A percentile compares a stretch with the other conserved stretches of the same genome.
Evolutionary conservation across 306 rosid species (phyloP).

Genomic region (Quercus gilva): DNA sequence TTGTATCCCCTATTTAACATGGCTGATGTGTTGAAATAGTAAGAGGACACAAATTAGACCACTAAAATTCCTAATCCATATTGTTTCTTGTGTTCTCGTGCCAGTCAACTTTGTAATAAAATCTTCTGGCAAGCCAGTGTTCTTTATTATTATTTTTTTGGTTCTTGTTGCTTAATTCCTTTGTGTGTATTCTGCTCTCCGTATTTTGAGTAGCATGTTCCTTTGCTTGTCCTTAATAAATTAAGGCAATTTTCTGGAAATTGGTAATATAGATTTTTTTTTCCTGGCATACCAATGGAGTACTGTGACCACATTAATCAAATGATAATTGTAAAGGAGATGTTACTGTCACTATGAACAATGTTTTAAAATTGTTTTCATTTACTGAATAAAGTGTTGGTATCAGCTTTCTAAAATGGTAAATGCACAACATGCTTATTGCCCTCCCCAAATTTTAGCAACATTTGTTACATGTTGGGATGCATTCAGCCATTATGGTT

Average conservation of each 20-base stretch:
- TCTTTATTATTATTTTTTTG: neutral
- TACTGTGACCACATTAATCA: neutral
- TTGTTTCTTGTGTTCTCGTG: neutral
- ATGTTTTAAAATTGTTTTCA: neutral
- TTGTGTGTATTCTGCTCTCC: neutral
- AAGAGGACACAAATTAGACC: neutral
- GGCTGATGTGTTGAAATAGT: neutral
- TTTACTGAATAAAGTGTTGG: neutral
- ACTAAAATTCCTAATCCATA: constrained; percentile 14
- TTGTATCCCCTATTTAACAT: neutral
- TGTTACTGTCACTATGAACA: neutral
- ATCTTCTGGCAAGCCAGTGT: constrained; percentile 4
- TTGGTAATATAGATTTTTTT: neutral
- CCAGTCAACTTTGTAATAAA: neutral
- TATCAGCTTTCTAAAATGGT: no score
- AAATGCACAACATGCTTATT: no score
- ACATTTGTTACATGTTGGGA: neutral
- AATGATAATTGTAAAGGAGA: neutral
- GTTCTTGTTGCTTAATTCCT: constrained; percentile 1
- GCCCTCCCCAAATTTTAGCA: neutral
- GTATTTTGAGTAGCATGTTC: neutral
- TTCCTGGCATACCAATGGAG: neutral
- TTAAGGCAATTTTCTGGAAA: neutral
- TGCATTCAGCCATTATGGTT: neutral
- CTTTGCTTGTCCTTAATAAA: neutral